These are phyloP conservation scores for Barnettozyma populi DNA, from an alignment of 805 yeast species.

Conservation along the genomic window DNA sequence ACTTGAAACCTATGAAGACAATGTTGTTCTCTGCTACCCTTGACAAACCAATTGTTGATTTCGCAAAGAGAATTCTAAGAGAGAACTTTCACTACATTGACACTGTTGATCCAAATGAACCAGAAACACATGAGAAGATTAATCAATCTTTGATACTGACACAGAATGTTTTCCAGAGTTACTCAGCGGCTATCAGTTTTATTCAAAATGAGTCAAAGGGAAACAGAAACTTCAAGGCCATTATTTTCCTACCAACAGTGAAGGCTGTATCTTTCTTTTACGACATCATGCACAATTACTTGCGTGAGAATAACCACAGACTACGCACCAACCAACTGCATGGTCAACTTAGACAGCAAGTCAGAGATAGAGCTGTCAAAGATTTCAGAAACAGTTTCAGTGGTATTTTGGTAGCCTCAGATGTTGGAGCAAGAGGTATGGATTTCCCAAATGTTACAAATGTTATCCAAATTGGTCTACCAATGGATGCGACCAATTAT, in stretches of 20 bases:
- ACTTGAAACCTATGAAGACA: conserved; percentile 46
- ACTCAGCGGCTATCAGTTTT: conserved; percentile 50
- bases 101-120: conserved; percentile 67
- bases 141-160: conserved; percentile 60
- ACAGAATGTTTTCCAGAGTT: conserved; percentile 48
- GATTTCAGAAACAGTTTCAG: conserved; percentile 41
- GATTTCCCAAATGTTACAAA: conserved; percentile 86
- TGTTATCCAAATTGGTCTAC: conserved; percentile 80
- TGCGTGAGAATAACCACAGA: conserved; percentile 20
- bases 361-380: conserved; percentile 56
- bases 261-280: conserved; percentile 50
- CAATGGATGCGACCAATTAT: conserved; percentile 69
- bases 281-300: conserved; percentile 19
- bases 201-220: conserved; percentile 35
- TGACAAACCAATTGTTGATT: conserved; percentile 55
- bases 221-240: conserved; percentile 59
- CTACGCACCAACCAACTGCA: conserved; percentile 45
- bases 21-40: conserved; percentile 87
- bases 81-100: conserved; percentile 57
- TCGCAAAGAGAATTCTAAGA: conserved; percentile 59
- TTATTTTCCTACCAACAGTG: conserved; percentile 79
- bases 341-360: conserved; percentile 67
- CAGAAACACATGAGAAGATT: conserved; percentile 75
- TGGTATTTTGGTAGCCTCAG: conserved; percentile 76
- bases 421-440: conserved; percentile 95